Evolutionary conservation across 192 early-diverging fungal genomes (phyloP), one percentile per base, ranked within the genome.

Genomic region (Coemansia asiatica): DNA sequence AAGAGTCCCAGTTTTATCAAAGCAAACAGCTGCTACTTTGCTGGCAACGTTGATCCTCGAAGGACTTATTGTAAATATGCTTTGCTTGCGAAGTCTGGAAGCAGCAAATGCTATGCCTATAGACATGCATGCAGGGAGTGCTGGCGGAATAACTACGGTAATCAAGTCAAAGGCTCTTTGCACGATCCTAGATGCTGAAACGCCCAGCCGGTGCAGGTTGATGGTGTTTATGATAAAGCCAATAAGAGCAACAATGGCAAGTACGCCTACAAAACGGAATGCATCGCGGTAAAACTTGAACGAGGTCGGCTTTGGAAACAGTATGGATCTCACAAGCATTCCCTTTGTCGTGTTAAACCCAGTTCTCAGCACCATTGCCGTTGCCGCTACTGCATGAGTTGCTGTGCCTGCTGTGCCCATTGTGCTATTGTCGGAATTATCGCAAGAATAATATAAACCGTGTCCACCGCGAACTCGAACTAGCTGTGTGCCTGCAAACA

Each of bases 1-100:
- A 46, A 99, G 74, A 0, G 96, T 99, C 6, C 95, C 95, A 4
- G 96, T 98, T 78, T 99, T 99, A 81, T 99, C 98, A 83, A 98
- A 99, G 58, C 91, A 92, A 85, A 96, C 92, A 13, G 90, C 86
- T 23, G 95, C 88, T 3, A 99, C 86, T 64, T 96, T 97, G 60
- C 98, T 96, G 21, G 93, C 94, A 35, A 98, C 91, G 57, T 97
- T 99, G 47, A 99, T 95, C 18, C 88, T 82, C n/a, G 92, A 90
- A 6, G 96, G 95, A 47, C 88, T 90, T 27, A 92, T 96, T 67
- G 95, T 98, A 72, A 93, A 97, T 35, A 98, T 96, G 21, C 87
- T 83, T 22, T 76, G 51, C 35, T 90, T 87, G 49, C 90, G 88
- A 53, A 99, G 70, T 19, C 96, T 86, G 4, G 66, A 66, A 18